Evolutionary conservation across 2,329 filamentous ascomycete species (phyloP).

Genomic region (Aspergillus calidoustus): DNA sequence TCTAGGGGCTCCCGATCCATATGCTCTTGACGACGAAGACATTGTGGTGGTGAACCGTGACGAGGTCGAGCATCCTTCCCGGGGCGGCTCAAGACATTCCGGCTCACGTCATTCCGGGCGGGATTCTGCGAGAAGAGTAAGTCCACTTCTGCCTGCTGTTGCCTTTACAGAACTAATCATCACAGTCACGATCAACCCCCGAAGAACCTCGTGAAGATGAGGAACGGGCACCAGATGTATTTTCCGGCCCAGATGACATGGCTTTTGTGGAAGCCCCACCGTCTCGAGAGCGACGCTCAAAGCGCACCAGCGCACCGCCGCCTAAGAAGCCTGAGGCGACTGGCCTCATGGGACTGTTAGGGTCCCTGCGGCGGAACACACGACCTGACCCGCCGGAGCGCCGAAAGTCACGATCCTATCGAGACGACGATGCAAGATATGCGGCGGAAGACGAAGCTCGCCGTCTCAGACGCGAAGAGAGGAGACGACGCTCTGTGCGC

Average conservation of each 20-base stretch:
- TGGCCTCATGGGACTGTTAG: conserved; percentile 68
- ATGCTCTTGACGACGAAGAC: conserved; percentile 68
- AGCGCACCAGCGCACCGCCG: conserved; percentile 64
- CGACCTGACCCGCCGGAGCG: conserved; percentile 42
- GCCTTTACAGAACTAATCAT: background rate
- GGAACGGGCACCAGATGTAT: conserved; percentile 48
- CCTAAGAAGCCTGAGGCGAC: conserved; percentile 62
- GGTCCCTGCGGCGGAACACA: conserved; percentile 45
- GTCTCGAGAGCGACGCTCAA: conserved; percentile 51
- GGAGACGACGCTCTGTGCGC: conserved; percentile 44
- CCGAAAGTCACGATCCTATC: conserved; percentile 42
- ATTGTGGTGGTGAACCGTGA: conserved; percentile 62
- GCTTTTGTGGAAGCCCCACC: conserved; percentile 56
- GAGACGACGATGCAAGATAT: conserved; percentile 40
- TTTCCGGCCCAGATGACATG: conserved; percentile 56
- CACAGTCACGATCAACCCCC: conserved; percentile 38
- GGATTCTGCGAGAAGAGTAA: conserved; percentile 46
- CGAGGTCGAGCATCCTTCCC: conserved; percentile 39
- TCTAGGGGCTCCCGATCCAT: conserved; percentile 56
- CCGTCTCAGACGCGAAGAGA: conserved; percentile 41
- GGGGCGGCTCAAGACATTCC: conserved; percentile 36
- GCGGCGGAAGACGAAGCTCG: conserved; percentile 42
- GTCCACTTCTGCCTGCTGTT: background rate
- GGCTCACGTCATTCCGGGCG: conserved; percentile 36
- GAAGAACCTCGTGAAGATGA: conserved; percentile 51